These are phyloP conservation scores for Arachnomyces sp. DNA, from an alignment of 2,329 filamentous ascomycete genomes.

Conservation along the genomic window DNA sequence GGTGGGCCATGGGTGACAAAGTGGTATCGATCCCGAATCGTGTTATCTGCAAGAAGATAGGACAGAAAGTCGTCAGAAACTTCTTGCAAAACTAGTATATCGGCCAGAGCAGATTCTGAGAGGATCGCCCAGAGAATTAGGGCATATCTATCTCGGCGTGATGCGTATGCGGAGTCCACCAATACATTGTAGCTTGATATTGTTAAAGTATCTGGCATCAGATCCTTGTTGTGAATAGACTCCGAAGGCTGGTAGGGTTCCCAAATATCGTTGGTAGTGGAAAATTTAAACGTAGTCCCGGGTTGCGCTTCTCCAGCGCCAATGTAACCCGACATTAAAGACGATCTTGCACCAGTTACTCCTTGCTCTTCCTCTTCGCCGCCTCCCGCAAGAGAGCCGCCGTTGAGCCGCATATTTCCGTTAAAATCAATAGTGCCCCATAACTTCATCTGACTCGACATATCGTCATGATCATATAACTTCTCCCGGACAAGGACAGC, in stretches of 20 bases:
- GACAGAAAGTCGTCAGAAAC: slow-evolving; percentile 58
- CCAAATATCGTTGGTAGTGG: slow-evolving; percentile 21
- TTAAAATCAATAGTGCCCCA: slow-evolving; percentile 45
- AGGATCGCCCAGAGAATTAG: slow-evolving; percentile 29
- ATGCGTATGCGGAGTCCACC: slow-evolving; percentile 31
- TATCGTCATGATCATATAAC: slow-evolving; percentile 20
- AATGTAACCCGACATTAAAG: too few relatives aligned
- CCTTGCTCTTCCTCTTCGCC: too few relatives aligned
- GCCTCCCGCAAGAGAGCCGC: too few relatives aligned
- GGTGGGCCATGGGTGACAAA: slow-evolving; percentile 54
- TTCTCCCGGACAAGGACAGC: slow-evolving; percentile 48
- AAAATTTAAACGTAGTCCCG: slow-evolving; percentile 23
- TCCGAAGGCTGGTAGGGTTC: slow-evolving; percentile 3
- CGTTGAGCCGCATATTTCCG: neutral
- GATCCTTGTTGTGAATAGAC: slow-evolving; percentile 2
- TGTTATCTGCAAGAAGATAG: slow-evolving; percentile 43
- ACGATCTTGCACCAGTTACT: neutral
- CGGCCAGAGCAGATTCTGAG: slow-evolving; percentile 24
- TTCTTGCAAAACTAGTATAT: slow-evolving; percentile 49
- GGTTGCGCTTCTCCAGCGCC: neutral
- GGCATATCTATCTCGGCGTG: slow-evolving; percentile 29
- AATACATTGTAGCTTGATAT: slow-evolving; percentile 40
- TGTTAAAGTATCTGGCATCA: slow-evolving; percentile 15
- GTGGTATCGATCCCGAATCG: slow-evolving; percentile 44
- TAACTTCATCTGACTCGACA: slow-evolving; percentile 46